Percentiles rank a stretch among this genome's conserved stretches.
Conservation (phyloP, 129 eudicot species). For the Ambrosia artemisiifolia region DNA sequence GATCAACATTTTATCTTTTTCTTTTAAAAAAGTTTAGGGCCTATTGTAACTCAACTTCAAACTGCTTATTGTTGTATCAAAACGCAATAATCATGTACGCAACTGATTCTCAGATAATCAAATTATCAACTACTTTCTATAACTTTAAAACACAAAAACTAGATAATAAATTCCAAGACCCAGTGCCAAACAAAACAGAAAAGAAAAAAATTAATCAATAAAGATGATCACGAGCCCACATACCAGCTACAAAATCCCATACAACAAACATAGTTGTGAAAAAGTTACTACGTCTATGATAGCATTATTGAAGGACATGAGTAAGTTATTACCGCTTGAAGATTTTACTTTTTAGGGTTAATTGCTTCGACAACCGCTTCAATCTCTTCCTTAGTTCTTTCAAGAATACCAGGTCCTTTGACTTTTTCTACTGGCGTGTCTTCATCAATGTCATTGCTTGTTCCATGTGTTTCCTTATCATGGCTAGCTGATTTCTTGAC, state of each 20-base stretch:
- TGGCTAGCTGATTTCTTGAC: constrained; percentile 42
- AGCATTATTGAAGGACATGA: too few species aligned
- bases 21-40: background rate
- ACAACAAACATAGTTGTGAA: too few species aligned
- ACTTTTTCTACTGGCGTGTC: constrained; percentile 60
- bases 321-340: background rate
- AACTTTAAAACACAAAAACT: too few species aligned
- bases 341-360: constrained; percentile 54
- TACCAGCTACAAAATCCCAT: too few species aligned
- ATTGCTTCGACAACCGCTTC: constrained; percentile 62
- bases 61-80: background rate
- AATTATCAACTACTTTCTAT: too few species aligned
- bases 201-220: too few species aligned
- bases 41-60: background rate
- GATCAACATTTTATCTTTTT: background rate
- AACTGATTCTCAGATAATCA: too few species aligned
- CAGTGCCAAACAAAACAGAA: too few species aligned
- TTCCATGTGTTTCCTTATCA: constrained; percentile 86
- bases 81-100: background rate
- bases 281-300: too few species aligned
- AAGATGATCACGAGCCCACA: too few species aligned
- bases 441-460: constrained; percentile 64
- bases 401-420: constrained; percentile 66
- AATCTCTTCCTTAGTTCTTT: constrained; percentile 75
- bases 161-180: too few species aligned